A percentile compares a stretch with the other conserved stretches of the same genome.
Evolutionary conservation across 495 filamentous ascomycete species (phyloP).

Genomic region (Cercophora samala): DNA sequence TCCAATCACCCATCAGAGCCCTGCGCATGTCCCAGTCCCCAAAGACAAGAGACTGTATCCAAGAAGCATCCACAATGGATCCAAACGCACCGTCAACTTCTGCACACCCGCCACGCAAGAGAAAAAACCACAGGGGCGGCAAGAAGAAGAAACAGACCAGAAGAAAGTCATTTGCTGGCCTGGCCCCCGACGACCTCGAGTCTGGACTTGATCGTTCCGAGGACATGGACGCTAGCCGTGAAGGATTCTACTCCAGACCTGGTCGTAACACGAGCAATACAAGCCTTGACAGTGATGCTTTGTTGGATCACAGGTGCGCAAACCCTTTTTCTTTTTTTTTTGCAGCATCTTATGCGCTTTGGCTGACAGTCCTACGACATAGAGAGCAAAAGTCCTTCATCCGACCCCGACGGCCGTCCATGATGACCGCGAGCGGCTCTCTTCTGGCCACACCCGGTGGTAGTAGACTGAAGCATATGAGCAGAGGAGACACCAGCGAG

Average conservation of each 20-base stretch:
- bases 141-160: conserved; percentile 58
- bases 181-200: conserved; percentile 42
- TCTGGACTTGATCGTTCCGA: conserved; percentile 37
- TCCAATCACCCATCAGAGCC: not conserved
- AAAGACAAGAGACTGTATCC: not conserved
- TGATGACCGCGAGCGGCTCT: conserved; percentile 37
- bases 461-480: conserved; percentile 33
- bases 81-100: conserved; percentile 13
- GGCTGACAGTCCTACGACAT: conserved; percentile 17
- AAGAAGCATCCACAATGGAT: not conserved
- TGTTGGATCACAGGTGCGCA: conserved; percentile 74
- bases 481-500: conserved; percentile 36
- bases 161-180: conserved; percentile 60
- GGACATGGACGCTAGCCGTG: conserved; percentile 32
- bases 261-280: conserved; percentile 65
- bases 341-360: not conserved
- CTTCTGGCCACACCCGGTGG: conserved; percentile 34
- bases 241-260: conserved; percentile 57
- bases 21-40: not conserved
- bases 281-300: conserved; percentile 74
- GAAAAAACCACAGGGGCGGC: conserved; percentile 46
- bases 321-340: not conserved
- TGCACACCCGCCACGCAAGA: conserved; percentile 22
- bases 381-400: conserved; percentile 68
- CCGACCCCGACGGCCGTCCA: conserved; percentile 62